phyloP scores from a whole-genome alignment of 1,284 basidiomycete species.

The Irpex rosettiformis region DNA sequence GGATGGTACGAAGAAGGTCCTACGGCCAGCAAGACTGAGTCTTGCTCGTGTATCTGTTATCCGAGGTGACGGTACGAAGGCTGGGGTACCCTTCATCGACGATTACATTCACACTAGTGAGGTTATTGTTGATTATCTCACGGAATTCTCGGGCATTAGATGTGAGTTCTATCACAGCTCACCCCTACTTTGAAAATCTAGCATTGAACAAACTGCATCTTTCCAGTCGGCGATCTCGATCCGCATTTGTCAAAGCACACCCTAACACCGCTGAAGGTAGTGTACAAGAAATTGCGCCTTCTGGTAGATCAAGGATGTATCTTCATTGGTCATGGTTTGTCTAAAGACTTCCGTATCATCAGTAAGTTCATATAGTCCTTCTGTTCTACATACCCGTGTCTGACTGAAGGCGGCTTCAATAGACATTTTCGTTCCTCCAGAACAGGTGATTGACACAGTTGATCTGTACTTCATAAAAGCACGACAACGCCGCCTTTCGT shows the following conservation, averaged over 20 bases:
- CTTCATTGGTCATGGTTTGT: slow-evolving; percentile 97
- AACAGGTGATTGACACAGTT: slow-evolving; percentile 96
- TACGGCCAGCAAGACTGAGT: slow-evolving; percentile 88
- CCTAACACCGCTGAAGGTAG: slow-evolving; percentile 91
- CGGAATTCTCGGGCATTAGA: slow-evolving; percentile 94
- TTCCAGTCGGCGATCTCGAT: slow-evolving; percentile 86
- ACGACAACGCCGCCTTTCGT: slow-evolving; percentile 83
- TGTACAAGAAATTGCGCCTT: slow-evolving; percentile 96
- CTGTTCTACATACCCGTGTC: background rate
- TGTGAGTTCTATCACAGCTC: slow-evolving; percentile 50
- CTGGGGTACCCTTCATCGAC: slow-evolving; percentile 92
- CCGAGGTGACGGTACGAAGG: slow-evolving; percentile 76
- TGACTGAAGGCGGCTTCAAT: slow-evolving; percentile 5
- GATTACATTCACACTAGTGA: slow-evolving; percentile 98
- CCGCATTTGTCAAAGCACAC: slow-evolving; percentile 82
- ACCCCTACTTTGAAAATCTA: background rate
- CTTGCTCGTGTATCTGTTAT: slow-evolving; percentile 94
- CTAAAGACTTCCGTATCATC: slow-evolving; percentile 99
- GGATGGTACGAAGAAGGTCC: slow-evolving; percentile 90
- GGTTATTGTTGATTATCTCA: slow-evolving; percentile 93
- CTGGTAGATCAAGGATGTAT: slow-evolving; percentile 94
- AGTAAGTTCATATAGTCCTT: slow-evolving; percentile 53
- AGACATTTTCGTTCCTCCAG: slow-evolving; percentile 96
- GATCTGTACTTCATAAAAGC: slow-evolving; percentile 86
- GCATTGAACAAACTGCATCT: slow-evolving; percentile 1